Conservation (phyloP, 257 asterid genomes). For the Verbena officinalis region DNA sequence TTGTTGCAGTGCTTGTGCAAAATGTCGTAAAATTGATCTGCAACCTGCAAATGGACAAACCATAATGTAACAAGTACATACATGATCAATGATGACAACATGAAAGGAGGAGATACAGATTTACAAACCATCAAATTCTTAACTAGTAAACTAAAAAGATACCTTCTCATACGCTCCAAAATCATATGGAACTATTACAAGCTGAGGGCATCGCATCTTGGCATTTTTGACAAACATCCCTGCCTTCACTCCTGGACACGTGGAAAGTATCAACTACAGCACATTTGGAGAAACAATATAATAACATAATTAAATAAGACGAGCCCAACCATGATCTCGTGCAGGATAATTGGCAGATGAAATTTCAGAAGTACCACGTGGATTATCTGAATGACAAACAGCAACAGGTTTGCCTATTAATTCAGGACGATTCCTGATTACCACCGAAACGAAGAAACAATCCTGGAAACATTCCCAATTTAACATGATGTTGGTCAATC, state of each 20-base stretch:
- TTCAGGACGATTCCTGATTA: conserved; percentile 72
- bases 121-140: conserved; percentile 12
- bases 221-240: conserved; percentile 98
- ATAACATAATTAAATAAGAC: conserved; percentile 20
- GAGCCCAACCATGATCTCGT: conserved; percentile 74
- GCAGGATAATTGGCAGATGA: conserved; percentile 98
- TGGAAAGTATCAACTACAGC: conserved; percentile 31
- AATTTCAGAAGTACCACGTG: conserved; percentile 91
- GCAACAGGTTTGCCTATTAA: conserved; percentile 84
- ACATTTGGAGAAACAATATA: neutral
- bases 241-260: conserved; percentile 76
- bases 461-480: conserved; percentile 55
- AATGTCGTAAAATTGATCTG: conserved; percentile 88
- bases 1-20: conserved; percentile 86
- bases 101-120: conserved; percentile 7
- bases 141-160: conserved; percentile 22
- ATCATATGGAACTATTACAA: conserved; percentile 83
- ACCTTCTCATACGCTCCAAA: conserved; percentile 98
- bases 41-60: conserved; percentile 62
- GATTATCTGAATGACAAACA: conserved; percentile 91
- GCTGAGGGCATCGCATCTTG: conserved; percentile 86
- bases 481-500: conserved; percentile 14
- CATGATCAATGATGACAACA: conserved; percentile 9
- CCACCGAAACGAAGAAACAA: conserved; percentile 92
- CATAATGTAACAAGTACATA: conserved; percentile 13